Evolutionary conservation across 257 asterid species (phyloP), one percentile per base, ranked within the genome.

Genomic region (Salvia rosmarinus): DNA sequence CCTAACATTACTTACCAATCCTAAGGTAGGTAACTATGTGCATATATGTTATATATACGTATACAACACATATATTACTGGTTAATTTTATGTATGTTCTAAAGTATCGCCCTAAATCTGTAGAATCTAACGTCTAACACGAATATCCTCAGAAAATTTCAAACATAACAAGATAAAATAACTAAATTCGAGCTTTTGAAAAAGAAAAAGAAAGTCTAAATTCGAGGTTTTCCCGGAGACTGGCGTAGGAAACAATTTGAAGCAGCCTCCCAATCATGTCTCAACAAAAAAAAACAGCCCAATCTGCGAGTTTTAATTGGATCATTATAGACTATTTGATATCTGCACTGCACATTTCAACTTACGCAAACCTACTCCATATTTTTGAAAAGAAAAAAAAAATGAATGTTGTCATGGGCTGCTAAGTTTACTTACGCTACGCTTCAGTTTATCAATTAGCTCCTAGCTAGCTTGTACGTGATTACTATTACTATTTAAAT

Each of bases 301-400:
- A 16, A 49, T 49, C 16, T 49, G 55, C 3, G 10, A 49, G 8
- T 47, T 14, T 47, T 47, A 47, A 47, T n/a, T 49, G 23, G 23
- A 49, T 2, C 10, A 5, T 46, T 46, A 12, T 16, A 1, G 3
- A 47, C 2, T 49, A 5, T 49, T 49, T 49, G 16, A 23, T 49
- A 16, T 17, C 2, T 17, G 23, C 55, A 16, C 2, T 17, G 23
- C 55, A 16, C 11, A 54, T 21, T 54, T 54, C 60, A 49, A 49
- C 23, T 16, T 21, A 54, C 10, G 60, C 34, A 54, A 54, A 54
- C 60, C 60, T 21, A 54, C 60, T 54, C 60, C 60, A 54, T 17
- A 54, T 21, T 21, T 9, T 21, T 9, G 14, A 23, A 54, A 54
- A 25, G 30, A 39, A 39, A 39, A 8, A 54, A 54, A 3, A 20